These are phyloP conservation scores for Gorgonomyces haynaldii DNA, from an alignment of 192 early-diverging fungal species.

Conservation along the genomic window DNA sequence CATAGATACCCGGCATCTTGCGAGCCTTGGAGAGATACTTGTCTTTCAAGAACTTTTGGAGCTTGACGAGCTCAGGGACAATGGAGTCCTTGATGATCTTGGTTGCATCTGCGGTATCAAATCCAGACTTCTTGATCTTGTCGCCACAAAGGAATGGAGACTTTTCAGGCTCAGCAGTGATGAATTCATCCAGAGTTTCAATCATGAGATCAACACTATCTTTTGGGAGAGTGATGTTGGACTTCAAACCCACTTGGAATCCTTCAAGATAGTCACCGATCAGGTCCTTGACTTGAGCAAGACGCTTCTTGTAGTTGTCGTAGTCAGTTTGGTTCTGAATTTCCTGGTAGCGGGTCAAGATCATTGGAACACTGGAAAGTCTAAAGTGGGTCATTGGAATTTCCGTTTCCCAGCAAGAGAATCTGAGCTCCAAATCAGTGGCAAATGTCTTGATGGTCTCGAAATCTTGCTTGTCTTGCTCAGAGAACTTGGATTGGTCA, in stretches of 20 bases:
- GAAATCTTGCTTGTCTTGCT: slow-evolving; percentile 1
- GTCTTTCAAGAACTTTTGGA: neutral
- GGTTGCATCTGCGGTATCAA: neutral
- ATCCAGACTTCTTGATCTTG: neutral
- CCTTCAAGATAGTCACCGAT: neutral
- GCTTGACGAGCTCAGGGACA: neutral
- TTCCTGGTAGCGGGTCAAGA: neutral
- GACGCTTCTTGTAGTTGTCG: slow-evolving; percentile 1
- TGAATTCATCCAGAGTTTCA: neutral
- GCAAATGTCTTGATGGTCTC: neutral
- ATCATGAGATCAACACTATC: neutral
- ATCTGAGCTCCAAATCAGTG: neutral
- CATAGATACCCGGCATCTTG: neutral
- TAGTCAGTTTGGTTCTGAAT: neutral
- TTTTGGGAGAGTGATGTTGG: neutral
- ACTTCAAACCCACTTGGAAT: neutral
- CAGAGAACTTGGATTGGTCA: neutral
- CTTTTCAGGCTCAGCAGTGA: neutral
- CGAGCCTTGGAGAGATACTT: neutral
- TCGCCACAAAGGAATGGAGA: neutral
- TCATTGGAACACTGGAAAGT: neutral
- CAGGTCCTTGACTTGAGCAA: neutral
- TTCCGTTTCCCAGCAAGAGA: neutral
- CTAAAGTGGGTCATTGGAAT: slow-evolving; percentile 2
- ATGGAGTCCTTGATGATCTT: neutral